phyloP scores from a whole-genome alignment of 306 rosid genomes.

The Vigna mungo region DNA sequence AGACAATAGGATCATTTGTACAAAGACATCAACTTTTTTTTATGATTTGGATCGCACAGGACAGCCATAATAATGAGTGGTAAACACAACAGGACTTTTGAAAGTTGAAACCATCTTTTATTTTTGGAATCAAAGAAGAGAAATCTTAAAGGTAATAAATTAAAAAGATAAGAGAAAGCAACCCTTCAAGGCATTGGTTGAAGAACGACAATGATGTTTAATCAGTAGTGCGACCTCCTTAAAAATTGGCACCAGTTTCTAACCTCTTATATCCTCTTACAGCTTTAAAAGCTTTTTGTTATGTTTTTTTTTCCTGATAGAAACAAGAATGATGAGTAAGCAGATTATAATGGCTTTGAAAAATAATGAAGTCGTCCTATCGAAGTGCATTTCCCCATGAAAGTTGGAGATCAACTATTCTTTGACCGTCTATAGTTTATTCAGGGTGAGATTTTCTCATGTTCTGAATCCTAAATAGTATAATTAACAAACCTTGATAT shows the following conservation, averaged over 20 bases:
- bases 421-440: slow-evolving; percentile 28
- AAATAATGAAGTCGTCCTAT: slow-evolving; percentile 26
- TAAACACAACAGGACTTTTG: slow-evolving; percentile 46
- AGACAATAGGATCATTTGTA: slow-evolving; percentile 42
- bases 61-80: slow-evolving; percentile 35
- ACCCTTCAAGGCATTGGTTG: slow-evolving; percentile 34
- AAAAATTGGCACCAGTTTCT: slow-evolving; percentile 46
- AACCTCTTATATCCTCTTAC: slow-evolving; percentile 6
- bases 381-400: slow-evolving; percentile 49
- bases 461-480: neutral
- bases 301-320: slow-evolving; percentile 1
- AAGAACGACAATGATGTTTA: slow-evolving; percentile 6
- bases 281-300: slow-evolving; percentile 20
- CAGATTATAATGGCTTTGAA: slow-evolving; percentile 41
- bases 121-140: slow-evolving; percentile 25
- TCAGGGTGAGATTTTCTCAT: slow-evolving; percentile 24
- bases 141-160: neutral
- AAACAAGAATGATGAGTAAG: slow-evolving; percentile 49
- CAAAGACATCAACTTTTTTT: slow-evolving; percentile 23
- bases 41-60: slow-evolving; percentile 27
- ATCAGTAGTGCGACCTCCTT: slow-evolving; percentile 39
- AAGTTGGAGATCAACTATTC: slow-evolving; percentile 48
- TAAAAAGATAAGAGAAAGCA: slow-evolving; percentile 34
- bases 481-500: too few species aligned
- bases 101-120: neutral